Conservation (phyloP, 495 filamentous ascomycete species). For the Xylaria curta region DNA sequence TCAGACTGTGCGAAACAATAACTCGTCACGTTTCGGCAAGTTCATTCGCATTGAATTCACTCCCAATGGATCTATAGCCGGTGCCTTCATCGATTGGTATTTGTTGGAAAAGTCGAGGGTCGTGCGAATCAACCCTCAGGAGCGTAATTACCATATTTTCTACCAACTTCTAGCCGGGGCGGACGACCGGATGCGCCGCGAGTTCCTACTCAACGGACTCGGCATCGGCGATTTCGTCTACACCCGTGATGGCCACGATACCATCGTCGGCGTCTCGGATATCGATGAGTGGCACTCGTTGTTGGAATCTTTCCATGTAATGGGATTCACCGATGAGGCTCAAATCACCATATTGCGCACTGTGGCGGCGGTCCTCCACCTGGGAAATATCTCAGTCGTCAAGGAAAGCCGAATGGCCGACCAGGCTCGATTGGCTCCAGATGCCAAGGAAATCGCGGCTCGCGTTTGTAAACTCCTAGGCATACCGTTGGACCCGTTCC, state of each 20-base stretch:
- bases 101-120: constrained; percentile 96
- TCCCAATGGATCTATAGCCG: constrained; percentile 86
- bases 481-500: constrained; percentile 81
- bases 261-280: constrained; percentile 90
- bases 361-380: constrained; percentile 87
- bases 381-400: constrained; percentile 88
- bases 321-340: constrained; percentile 90
- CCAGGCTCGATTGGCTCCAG: constrained; percentile 81
- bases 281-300: constrained; percentile 86
- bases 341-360: constrained; percentile 83
- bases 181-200: constrained; percentile 70
- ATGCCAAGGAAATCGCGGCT: constrained; percentile 71
- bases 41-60: constrained; percentile 98
- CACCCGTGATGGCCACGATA: constrained; percentile 87
- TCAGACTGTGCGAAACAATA: constrained; percentile 97
- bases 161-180: constrained; percentile 94
- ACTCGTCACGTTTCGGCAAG: constrained; percentile 98
- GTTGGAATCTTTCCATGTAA: constrained; percentile 91
- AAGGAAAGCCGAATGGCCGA: constrained; percentile 90
- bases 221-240: constrained; percentile 89
- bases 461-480: constrained; percentile 85
- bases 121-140: constrained; percentile 81
- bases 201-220: constrained; percentile 73
- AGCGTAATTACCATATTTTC: constrained; percentile 97
- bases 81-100: constrained; percentile 99